A percentile compares a stretch with the other conserved stretches of the same genome.
phyloP scores from a whole-genome alignment of 2,329 filamentous ascomycete species.

The Aureobasidium vineae region DNA sequence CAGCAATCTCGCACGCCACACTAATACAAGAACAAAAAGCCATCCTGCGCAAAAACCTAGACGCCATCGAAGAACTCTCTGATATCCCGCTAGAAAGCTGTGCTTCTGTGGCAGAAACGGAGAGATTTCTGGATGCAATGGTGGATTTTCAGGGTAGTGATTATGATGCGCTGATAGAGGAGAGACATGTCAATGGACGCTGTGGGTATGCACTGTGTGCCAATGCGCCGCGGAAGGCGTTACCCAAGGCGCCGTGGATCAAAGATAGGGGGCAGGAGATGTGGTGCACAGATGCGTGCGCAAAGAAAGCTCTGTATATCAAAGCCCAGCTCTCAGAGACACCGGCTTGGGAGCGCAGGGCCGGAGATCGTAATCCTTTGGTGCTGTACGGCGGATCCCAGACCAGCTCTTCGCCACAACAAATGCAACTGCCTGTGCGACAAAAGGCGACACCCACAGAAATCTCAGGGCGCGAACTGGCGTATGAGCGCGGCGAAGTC shows the following conservation, averaged over 20 bases:
- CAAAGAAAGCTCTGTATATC: constrained; percentile 75
- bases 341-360: constrained; percentile 77
- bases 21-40: constrained; percentile 81
- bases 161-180: constrained; percentile 83
- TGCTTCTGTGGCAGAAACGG: constrained; percentile 57
- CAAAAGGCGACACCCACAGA: constrained; percentile 26
- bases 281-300: constrained; percentile 84
- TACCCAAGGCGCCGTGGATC: constrained; percentile 58
- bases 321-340: constrained; percentile 84
- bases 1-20: constrained; percentile 78
- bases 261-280: constrained; percentile 72
- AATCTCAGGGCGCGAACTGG: constrained; percentile 39
- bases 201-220: constrained; percentile 86
- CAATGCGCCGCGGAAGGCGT: constrained; percentile 53
- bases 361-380: constrained; percentile 42
- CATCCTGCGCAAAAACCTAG: constrained; percentile 70
- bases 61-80: constrained; percentile 68
- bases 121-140: constrained; percentile 64
- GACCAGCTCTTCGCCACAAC: not conserved
- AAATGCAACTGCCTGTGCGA: not conserved
- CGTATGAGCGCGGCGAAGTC: constrained; percentile 46
- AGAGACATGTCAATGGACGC: constrained; percentile 77
- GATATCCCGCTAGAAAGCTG: constrained; percentile 57
- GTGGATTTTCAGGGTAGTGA: constrained; percentile 78
- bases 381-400: constrained; percentile 41